Percentiles rank a stretch among this genome's conserved stretches.
Conservation (phyloP, 345 rosid genomes). For the Heritiera littoralis region DNA sequence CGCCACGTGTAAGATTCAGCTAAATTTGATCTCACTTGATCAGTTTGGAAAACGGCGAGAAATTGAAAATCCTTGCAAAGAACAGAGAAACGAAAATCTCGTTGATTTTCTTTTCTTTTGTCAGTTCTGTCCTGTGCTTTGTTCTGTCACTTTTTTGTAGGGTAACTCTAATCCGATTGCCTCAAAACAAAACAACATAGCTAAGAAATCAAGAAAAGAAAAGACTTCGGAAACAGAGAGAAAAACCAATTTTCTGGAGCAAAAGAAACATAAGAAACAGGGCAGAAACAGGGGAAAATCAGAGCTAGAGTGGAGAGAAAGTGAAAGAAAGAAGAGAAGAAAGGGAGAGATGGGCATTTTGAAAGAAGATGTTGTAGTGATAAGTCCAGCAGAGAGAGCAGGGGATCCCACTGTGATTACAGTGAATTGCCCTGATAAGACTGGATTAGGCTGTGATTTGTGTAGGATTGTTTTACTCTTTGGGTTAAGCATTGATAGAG, state of each 20-base stretch:
- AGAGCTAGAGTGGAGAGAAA: neutral
- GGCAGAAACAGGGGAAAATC: neutral
- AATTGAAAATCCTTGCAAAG: neutral
- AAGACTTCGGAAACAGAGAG: too few species aligned
- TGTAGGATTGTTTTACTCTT: slow-evolving; percentile 60
- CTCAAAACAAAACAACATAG: neutral
- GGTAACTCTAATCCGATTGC: slow-evolving; percentile 2
- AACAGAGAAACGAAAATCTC: neutral
- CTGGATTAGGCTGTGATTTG: slow-evolving; percentile 72
- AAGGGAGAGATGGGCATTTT: slow-evolving; percentile 45
- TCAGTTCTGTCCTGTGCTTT: neutral
- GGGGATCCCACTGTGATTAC: slow-evolving; percentile 52
- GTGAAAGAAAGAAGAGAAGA: too few species aligned
- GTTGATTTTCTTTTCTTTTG: neutral
- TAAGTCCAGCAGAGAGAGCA: slow-evolving; percentile 40
- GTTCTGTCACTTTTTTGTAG: neutral
- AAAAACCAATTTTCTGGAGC: too few species aligned
- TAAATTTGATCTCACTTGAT: neutral
- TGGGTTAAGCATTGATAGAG: slow-evolving; percentile 61
- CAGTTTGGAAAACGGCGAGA: neutral
- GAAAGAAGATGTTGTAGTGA: slow-evolving; percentile 56
- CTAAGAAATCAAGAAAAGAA: too few species aligned
- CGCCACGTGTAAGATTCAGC: neutral
- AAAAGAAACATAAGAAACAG: neutral
- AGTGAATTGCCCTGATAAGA: slow-evolving; percentile 71